Evolutionary conservation across 345 rosid genomes (phyloP).

Genomic region (Populus pruinosa): DNA sequence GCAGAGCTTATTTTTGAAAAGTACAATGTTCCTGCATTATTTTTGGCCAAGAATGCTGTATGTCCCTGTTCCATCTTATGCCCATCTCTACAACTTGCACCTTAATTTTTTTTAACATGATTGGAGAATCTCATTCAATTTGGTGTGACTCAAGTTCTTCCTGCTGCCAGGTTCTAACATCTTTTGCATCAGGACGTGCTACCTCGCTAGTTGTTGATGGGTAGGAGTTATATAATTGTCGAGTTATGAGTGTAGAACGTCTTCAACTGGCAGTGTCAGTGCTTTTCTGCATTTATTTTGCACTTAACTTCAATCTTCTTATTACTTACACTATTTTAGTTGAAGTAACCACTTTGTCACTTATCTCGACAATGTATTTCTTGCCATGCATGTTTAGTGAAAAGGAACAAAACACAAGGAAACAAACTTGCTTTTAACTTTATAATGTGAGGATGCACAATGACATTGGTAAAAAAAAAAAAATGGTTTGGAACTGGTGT

Average conservation of each 20-base stretch:
- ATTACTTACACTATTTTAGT: neutral
- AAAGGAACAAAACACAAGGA: neutral
- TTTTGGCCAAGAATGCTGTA: slow-evolving; percentile 99
- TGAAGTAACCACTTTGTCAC: neutral
- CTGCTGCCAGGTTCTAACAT: slow-evolving; percentile 78
- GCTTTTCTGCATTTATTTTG: neutral
- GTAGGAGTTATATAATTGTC: slow-evolving; percentile 31
- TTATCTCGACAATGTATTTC: neutral
- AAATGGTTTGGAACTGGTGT: neutral
- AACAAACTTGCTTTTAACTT: neutral
- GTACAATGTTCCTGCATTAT: slow-evolving; percentile 92
- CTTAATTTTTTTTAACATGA: neutral
- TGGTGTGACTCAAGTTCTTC: slow-evolving; percentile 15
- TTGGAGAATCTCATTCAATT: neutral
- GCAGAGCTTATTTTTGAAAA: slow-evolving; percentile 97
- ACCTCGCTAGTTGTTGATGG: slow-evolving; percentile 97
- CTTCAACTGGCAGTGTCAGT: neutral
- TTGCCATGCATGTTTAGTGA: neutral
- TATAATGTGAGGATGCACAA: neutral
- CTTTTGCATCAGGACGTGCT: slow-evolving; percentile 98
- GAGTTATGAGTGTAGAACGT: neutral
- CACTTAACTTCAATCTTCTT: neutral
- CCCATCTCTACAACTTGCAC: slow-evolving; percentile 1
- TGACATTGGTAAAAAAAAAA: neutral
- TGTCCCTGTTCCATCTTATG: slow-evolving; percentile 21